Conservation (phyloP, 2,329 filamentous ascomycete species). For the Epicoccum nigrum region DNA sequence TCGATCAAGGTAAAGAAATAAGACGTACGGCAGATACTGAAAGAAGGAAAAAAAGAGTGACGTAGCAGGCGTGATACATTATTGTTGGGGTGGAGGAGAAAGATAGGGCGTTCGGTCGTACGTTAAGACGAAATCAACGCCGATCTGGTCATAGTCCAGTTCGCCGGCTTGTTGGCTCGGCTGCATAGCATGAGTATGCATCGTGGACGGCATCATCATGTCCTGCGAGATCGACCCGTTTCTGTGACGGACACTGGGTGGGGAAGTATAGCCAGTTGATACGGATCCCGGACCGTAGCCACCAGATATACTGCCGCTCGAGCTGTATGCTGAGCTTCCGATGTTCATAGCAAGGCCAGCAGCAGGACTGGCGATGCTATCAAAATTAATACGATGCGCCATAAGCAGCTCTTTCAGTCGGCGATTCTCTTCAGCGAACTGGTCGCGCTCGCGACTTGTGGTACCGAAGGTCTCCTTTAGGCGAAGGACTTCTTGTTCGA, state of each 20-base stretch:
- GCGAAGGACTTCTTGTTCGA: slow-evolving; percentile 89
- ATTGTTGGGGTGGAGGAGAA: slow-evolving; percentile 50
- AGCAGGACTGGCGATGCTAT: slow-evolving; percentile 49
- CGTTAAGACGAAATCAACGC: slow-evolving; percentile 91
- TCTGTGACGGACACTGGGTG: slow-evolving; percentile 44
- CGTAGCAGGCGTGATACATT: slow-evolving; percentile 27
- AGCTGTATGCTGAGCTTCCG: slow-evolving; percentile 52
- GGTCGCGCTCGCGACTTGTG: slow-evolving; percentile 76
- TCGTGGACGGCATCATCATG: slow-evolving; percentile 25
- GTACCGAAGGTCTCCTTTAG: slow-evolving; percentile 84
- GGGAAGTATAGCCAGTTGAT: slow-evolving; percentile 55
- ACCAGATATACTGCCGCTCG: slow-evolving; percentile 65
- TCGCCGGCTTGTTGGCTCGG: slow-evolving; percentile 44
- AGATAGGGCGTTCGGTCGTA: slow-evolving; percentile 73
- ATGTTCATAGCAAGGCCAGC: slow-evolving; percentile 40
- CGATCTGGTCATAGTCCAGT: slow-evolving; percentile 79
- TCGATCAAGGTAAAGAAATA: slow-evolving; percentile 27
- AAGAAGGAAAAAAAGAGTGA: slow-evolving; percentile 28
- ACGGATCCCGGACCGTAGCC: slow-evolving; percentile 62
- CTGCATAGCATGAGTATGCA: slow-evolving; percentile 27
- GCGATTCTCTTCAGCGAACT: slow-evolving; percentile 78
- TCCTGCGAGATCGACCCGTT: slow-evolving; percentile 39
- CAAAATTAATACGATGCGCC: slow-evolving; percentile 64
- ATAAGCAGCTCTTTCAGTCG: slow-evolving; percentile 69
- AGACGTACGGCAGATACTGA: slow-evolving; percentile 31